Percentiles rank a stretch among this genome's conserved stretches.
These are phyloP conservation scores for Coriaria nepalensis DNA, from an alignment of 306 rosid species.

Conservation along the genomic window DNA sequence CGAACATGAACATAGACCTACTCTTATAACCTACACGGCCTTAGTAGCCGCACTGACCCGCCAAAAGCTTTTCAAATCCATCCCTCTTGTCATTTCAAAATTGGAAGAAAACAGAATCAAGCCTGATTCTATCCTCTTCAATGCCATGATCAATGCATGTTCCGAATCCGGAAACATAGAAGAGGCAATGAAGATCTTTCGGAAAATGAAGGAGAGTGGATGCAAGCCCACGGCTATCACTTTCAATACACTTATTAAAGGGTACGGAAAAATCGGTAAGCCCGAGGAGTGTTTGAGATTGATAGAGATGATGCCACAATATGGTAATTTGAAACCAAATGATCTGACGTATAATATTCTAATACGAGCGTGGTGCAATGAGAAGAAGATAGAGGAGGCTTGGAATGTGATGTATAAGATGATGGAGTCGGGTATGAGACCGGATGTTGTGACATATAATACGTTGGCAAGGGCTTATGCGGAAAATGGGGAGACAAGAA, in stretches of 20 bases:
- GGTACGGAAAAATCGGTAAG: conserved; percentile 61
- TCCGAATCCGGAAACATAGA: conserved; percentile 63
- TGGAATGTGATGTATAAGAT: conserved; percentile 58
- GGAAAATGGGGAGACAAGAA: conserved; percentile 54
- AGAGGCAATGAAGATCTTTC: conserved; percentile 59
- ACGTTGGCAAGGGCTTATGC: conserved; percentile 83
- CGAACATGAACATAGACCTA: conserved; percentile 82
- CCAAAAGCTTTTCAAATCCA: conserved; percentile 64
- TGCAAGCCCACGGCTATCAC: conserved; percentile 86
- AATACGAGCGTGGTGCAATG: conserved; percentile 74
- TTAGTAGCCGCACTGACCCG: conserved; percentile 83
- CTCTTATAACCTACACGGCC: conserved; percentile 72
- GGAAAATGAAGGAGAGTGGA: conserved; percentile 58
- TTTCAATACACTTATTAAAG: conserved; percentile 83
- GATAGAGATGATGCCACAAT: conserved; percentile 52
- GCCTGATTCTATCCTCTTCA: conserved; percentile 77
- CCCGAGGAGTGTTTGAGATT: conserved; percentile 58
- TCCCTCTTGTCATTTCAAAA: conserved; percentile 51
- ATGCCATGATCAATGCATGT: conserved; percentile 87
- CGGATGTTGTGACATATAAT: conserved; percentile 81
- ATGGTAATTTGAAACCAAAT: conserved; percentile 52
- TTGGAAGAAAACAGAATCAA: conserved; percentile 59
- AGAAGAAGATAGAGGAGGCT: conserved; percentile 51
- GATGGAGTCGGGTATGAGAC: conserved; percentile 63
- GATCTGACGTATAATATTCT: conserved; percentile 80